Conservation (phyloP, 2,329 filamentous ascomycete genomes). For the Hymenoscyphus repandus region DNA sequence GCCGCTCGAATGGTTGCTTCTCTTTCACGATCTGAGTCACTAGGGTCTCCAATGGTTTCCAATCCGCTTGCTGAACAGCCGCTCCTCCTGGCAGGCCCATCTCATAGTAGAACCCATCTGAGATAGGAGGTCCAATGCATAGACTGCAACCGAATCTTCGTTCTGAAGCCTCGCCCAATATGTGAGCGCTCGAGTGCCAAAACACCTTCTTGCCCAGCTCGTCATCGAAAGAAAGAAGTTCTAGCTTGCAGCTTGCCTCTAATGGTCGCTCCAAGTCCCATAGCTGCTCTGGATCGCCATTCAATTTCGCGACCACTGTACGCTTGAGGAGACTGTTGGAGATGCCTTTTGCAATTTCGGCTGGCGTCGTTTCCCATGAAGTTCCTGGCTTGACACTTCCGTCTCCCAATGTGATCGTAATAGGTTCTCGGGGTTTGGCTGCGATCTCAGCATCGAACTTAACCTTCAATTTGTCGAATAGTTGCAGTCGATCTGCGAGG, state of each 20-base stretch:
- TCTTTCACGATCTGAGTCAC: constrained; percentile 87
- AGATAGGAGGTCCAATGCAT: constrained; percentile 88
- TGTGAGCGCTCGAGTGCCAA: constrained; percentile 95
- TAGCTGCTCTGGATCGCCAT: constrained; percentile 64
- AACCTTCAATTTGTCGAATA: constrained; percentile 87
- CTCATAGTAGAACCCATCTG: constrained; percentile 95
- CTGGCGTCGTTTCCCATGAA: constrained; percentile 88
- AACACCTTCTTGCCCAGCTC: constrained; percentile 81
- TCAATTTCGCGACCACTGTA: constrained; percentile 79
- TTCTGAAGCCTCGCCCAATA: constrained; percentile 92
- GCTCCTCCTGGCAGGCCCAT: constrained; percentile 74
- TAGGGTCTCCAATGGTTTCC: constrained; percentile 77
- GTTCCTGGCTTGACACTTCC: constrained; percentile 68
- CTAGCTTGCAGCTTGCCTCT: constrained; percentile 80
- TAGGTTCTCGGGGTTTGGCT: constrained; percentile 65
- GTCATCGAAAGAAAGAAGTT: constrained; percentile 76
- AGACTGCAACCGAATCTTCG: constrained; percentile 84
- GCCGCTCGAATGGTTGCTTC: constrained; percentile 89
- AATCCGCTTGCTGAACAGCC: constrained; percentile 70
- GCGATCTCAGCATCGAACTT: constrained; percentile 73
- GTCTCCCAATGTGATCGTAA: constrained; percentile 68
- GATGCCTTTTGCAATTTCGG: constrained; percentile 69
- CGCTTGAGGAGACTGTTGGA: constrained; percentile 81
- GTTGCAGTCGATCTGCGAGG: constrained; percentile 74
- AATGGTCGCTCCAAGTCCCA: constrained; percentile 93